Conservation (phyloP, 225 moss, liverwort and hornwort genomes). For the Physcomitrium patens region DNA sequence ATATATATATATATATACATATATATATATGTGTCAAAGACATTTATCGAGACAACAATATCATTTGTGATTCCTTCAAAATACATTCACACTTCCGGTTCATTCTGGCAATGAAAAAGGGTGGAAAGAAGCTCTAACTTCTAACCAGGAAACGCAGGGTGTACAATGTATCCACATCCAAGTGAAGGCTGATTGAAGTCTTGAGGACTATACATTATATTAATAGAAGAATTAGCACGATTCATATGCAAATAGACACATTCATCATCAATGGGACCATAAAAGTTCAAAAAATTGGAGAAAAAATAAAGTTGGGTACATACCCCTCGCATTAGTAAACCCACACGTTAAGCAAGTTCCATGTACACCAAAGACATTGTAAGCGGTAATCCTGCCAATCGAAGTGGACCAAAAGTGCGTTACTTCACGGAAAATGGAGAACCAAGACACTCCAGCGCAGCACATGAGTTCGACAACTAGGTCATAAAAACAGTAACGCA, state of each 20-base stretch:
- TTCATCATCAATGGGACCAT: conserved; percentile 17
- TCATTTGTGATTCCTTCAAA: too few relatives aligned
- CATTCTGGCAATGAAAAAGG: neutral
- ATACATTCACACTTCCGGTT: neutral
- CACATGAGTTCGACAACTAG: neutral
- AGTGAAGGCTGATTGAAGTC: conserved; percentile 6
- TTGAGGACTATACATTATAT: neutral
- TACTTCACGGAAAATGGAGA: neutral
- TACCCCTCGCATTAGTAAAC: conserved; percentile 74
- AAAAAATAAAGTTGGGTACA: conserved; percentile 27
- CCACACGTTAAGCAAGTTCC: conserved; percentile 66
- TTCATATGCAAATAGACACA: neutral
- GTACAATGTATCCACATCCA: neutral
- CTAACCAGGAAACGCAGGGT: too few relatives aligned
- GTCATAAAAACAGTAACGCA: too few relatives aligned
- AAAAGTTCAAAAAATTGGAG: conserved; percentile 3
- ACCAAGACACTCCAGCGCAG: neutral
- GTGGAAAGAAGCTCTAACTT: too few relatives aligned
- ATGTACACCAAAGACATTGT: conserved; percentile 72
- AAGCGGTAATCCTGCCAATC: conserved; percentile 60
- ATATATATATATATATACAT: too few relatives aligned
- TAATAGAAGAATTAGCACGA: neutral
- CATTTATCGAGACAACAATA: too few relatives aligned
- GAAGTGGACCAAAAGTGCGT: conserved; percentile 17
- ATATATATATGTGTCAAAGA: too few relatives aligned